Percentiles rank a stretch among this genome's conserved stretches.
Conservation (phyloP, 495 filamentous ascomycete genomes). For the Aspergillus hancockii region DNA sequence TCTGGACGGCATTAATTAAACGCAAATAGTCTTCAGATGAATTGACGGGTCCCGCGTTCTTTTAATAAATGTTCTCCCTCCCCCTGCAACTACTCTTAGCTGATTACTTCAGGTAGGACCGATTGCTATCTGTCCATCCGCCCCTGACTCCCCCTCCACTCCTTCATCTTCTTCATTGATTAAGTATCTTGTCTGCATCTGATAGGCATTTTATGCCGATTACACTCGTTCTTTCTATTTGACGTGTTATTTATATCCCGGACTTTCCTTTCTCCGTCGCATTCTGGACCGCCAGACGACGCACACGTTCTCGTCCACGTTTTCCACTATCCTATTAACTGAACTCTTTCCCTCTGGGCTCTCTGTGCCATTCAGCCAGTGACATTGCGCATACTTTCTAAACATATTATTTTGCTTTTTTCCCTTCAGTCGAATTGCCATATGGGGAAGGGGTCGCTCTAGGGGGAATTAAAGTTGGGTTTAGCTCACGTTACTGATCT, state of each 20-base stretch:
- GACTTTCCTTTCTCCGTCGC: conserved; percentile 10
- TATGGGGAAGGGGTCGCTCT: neutral
- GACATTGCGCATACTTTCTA: conserved; percentile 1
- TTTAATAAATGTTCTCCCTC: neutral
- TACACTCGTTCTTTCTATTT: conserved; percentile 54
- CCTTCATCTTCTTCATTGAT: conserved; percentile 5
- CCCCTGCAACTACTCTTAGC: neutral
- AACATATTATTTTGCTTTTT: conserved; percentile 1
- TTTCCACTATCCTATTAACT: neutral
- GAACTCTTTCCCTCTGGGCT: neutral
- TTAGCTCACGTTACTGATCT: conserved; percentile 15
- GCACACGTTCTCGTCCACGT: neutral
- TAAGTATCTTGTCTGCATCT: conserved; percentile 13
- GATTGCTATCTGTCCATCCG: too few species aligned
- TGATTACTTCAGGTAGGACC: neutral
- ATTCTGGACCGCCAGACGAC: conserved; percentile 3
- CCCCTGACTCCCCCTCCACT: neutral
- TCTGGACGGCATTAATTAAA: neutral
- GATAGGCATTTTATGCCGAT: conserved; percentile 57
- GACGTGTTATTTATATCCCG: conserved; percentile 10
- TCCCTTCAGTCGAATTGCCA: neutral
- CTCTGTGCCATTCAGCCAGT: neutral
- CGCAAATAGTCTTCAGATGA: neutral
- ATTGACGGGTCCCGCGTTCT: neutral
- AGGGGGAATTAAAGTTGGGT: conserved; percentile 1